Percentiles rank a stretch among this genome's conserved stretches.
Evolutionary conservation across 139 green algal genomes (phyloP).

Genomic region (Chlamydomonas incerta): DNA sequence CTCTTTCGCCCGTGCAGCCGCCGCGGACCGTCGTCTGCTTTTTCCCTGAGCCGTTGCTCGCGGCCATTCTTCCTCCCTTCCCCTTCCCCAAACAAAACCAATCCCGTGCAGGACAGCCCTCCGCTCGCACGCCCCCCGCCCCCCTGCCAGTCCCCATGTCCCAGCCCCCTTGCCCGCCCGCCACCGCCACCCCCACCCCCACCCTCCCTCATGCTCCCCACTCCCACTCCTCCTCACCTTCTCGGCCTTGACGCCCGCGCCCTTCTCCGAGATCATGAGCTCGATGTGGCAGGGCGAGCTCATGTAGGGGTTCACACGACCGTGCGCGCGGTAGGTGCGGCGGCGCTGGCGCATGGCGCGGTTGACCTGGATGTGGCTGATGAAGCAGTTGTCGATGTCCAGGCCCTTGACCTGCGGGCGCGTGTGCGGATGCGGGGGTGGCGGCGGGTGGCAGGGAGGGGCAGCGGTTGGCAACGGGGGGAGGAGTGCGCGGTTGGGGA

Average conservation of each 20-base stretch:
- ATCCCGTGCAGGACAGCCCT: no score
- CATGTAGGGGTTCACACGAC: slow-evolving; percentile 99
- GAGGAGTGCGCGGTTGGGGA: neutral
- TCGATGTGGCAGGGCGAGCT: slow-evolving; percentile 97
- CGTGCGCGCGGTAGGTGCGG: slow-evolving; percentile 98
- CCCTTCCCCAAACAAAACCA: no score
- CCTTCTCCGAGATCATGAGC: slow-evolving; percentile 94
- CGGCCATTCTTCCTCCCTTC: no score
- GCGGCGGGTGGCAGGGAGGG: neutral
- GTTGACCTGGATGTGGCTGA: slow-evolving; percentile 99
- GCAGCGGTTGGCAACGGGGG: no score
- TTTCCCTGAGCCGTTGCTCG: no score
- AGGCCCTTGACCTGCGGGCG: slow-evolving; percentile 93
- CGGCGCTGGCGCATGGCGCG: slow-evolving; percentile 93
- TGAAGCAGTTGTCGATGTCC: slow-evolving; percentile 91
- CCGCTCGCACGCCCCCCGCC: no score
- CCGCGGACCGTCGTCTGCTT: no score
- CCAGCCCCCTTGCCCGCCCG: neutral
- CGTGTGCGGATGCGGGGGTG: neutral
- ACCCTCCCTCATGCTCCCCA: no score
- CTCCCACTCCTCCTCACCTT: slow-evolving; percentile 36
- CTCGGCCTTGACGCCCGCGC: slow-evolving; percentile 78
- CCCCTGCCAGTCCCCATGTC: no score
- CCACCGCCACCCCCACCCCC: neutral
- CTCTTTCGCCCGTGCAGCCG: no score